phyloP scores from a whole-genome alignment of 1,284 basidiomycete genomes.

The Pisolithus thermaeus region DNA sequence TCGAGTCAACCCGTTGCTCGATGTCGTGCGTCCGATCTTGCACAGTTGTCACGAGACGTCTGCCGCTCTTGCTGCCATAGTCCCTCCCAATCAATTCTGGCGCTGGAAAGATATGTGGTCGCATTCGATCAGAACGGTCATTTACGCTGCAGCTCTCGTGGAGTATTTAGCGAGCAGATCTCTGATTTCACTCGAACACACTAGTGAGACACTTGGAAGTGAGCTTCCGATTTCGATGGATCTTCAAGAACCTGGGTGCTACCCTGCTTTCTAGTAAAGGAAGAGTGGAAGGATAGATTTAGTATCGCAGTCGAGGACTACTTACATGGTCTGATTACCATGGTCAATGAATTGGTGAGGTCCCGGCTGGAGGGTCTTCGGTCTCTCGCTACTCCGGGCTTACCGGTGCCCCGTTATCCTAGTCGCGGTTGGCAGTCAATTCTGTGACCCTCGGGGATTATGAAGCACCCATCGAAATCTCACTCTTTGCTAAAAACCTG shows the following conservation, averaged over 20 bases:
- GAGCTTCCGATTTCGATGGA: conserved; percentile 24
- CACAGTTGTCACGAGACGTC: conserved; percentile 47
- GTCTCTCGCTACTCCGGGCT: conserved; percentile 5
- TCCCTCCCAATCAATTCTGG: conserved; percentile 75
- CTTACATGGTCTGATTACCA: conserved; percentile 73
- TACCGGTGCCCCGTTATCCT: conserved; percentile 2
- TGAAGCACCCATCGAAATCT: conserved; percentile 74
- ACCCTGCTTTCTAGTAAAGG: conserved; percentile 45
- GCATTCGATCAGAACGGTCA: conserved; percentile 54
- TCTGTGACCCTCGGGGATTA: conserved; percentile 79
- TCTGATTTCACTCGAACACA: conserved; percentile 53
- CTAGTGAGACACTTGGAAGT: conserved; percentile 61
- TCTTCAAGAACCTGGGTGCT: conserved; percentile 2
- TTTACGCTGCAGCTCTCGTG: conserved; percentile 62
- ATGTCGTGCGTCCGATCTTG: conserved; percentile 50
- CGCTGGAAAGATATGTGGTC: conserved; percentile 78
- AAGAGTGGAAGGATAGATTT: conserved; percentile 66
- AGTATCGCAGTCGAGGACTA: conserved; percentile 74
- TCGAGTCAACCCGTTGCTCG: conserved; percentile 56
- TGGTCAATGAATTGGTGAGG: conserved; percentile 78
- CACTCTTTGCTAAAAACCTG: conserved; percentile 75
- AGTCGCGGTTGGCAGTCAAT: conserved; percentile 82
- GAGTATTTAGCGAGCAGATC: conserved; percentile 59
- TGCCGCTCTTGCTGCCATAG: conserved; percentile 45
- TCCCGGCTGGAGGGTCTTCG: not conserved